Conservation (phyloP, 176 grass and related monocot species). For the Cocos nucifera region DNA sequence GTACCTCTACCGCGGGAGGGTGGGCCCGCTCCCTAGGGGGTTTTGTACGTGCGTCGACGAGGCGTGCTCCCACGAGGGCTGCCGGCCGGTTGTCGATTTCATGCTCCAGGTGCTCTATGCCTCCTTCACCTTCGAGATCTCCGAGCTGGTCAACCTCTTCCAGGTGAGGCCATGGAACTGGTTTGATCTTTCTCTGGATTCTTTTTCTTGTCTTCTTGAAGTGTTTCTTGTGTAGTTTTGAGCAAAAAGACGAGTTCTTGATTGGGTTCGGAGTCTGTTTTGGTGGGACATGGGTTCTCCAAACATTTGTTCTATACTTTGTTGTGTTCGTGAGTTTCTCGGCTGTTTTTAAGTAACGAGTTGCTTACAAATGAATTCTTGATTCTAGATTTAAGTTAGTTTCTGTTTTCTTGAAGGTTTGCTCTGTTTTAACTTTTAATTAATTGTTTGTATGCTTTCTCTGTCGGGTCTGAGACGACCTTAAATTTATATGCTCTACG, state of each 20-base stretch:
- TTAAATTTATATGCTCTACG: no score
- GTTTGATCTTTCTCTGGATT: neutral
- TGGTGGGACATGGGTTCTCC: no score
- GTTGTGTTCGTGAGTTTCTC: no score
- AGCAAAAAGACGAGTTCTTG: neutral
- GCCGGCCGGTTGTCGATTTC: constrained; percentile 58
- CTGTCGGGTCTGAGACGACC: no score
- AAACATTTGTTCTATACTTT: no score
- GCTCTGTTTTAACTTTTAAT: no score
- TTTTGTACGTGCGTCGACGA: constrained; percentile 2
- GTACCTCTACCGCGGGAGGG: constrained; percentile 10
- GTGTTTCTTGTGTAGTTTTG: neutral
- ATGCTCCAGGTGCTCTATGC: constrained; percentile 76
- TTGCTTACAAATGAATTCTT: no score
- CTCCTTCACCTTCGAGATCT: constrained; percentile 72
- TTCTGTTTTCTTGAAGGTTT: no score
- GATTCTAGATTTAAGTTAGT: no score
- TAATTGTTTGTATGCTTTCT: no score
- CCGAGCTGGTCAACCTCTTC: constrained; percentile 85
- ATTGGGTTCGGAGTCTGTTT: no score
- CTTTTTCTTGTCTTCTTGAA: neutral
- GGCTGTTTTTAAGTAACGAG: no score
- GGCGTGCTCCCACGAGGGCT: constrained; percentile 2
- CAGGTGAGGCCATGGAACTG: constrained; percentile 39
- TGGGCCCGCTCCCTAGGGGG: constrained; percentile 2